Evolutionary conservation across 305 asterid species (phyloP).

Genomic region (Ilex paraguariensis): DNA sequence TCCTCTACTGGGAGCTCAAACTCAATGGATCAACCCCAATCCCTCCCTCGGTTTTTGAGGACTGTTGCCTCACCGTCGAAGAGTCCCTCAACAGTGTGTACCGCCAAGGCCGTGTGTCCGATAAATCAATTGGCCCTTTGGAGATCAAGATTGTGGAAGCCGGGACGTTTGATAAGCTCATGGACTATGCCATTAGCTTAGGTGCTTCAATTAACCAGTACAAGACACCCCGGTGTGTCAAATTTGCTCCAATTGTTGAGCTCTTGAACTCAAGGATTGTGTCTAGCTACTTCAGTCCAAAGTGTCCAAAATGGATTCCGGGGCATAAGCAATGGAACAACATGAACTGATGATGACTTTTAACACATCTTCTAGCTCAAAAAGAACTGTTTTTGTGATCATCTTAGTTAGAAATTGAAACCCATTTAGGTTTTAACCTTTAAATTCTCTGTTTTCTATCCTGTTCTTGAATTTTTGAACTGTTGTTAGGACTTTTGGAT

Average conservation of each 20-base stretch:
- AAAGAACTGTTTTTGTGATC: slow-evolving; percentile 27
- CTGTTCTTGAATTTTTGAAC: slow-evolving; percentile 10
- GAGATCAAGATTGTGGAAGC: slow-evolving; percentile 73
- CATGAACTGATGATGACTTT: slow-evolving; percentile 23
- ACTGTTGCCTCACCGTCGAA: slow-evolving; percentile 3
- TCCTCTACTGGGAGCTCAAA: slow-evolving; percentile 2
- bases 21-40: slow-evolving; percentile 4
- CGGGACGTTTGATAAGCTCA: slow-evolving; percentile 4
- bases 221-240: slow-evolving; percentile 85
- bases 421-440: slow-evolving; percentile 23
- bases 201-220: slow-evolving; percentile 96
- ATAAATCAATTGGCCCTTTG: slow-evolving; percentile 69
- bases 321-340: slow-evolving; percentile 66
- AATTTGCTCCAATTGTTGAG: slow-evolving; percentile 76
- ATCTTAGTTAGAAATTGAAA: slow-evolving; percentile 36
- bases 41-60: slow-evolving; percentile 5
- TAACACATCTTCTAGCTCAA: background rate
- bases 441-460: slow-evolving; percentile 19
- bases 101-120: slow-evolving; percentile 61
- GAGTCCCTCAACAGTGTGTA: slow-evolving; percentile 22
- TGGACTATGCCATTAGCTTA: slow-evolving; percentile 11
- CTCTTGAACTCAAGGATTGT: slow-evolving; percentile 55
- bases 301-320: slow-evolving; percentile 76
- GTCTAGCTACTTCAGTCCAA: slow-evolving; percentile 63
- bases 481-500: slow-evolving; percentile 18